These are phyloP conservation scores for Byssoonygena ceratinophila DNA, from an alignment of 2,329 filamentous ascomycete genomes.

Conservation along the genomic window DNA sequence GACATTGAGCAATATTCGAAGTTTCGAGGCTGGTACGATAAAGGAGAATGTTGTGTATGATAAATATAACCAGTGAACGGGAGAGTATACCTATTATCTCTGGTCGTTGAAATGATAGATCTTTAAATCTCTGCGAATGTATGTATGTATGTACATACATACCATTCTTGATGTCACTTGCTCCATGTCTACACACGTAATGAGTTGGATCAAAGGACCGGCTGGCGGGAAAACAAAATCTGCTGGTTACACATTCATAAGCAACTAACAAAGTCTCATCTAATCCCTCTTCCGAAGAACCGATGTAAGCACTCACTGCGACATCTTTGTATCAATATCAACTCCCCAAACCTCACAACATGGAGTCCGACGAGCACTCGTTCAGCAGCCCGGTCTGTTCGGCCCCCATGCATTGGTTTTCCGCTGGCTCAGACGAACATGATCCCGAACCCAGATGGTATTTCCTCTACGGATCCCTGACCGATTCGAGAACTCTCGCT, in stretches of 20 bases:
- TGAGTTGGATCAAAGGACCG: not conserved
- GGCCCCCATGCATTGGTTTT: constrained; percentile 11
- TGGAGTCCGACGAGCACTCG: not conserved
- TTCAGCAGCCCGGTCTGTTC: constrained; percentile 11
- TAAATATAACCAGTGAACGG: constrained; percentile 9
- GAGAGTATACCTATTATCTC: not conserved
- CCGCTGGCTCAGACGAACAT: constrained; percentile 1
- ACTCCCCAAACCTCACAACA: not conserved
- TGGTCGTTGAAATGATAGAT: too few relatives aligned
- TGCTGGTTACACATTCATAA: too few relatives aligned
- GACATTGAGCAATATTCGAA: constrained; percentile 47
- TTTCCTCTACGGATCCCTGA: constrained; percentile 17
- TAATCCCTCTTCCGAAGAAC: too few relatives aligned
- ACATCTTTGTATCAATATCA: too few relatives aligned
- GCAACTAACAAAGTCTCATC: not conserved
- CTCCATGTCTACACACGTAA: not conserved
- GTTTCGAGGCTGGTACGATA: constrained; percentile 20
- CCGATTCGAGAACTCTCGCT: constrained; percentile 10
- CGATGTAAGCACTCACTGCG: not conserved
- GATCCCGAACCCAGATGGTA: constrained; percentile 13
- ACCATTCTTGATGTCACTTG: not conserved
- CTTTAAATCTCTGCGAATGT: not conserved
- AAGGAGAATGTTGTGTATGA: constrained; percentile 10
- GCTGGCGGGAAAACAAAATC: too few relatives aligned
- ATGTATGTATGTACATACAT: not conserved